A percentile compares a stretch with the other conserved stretches of the same genome.
These are phyloP conservation scores for Imleria badia DNA, from an alignment of 768 basidiomycete species.

Conservation along the genomic window DNA sequence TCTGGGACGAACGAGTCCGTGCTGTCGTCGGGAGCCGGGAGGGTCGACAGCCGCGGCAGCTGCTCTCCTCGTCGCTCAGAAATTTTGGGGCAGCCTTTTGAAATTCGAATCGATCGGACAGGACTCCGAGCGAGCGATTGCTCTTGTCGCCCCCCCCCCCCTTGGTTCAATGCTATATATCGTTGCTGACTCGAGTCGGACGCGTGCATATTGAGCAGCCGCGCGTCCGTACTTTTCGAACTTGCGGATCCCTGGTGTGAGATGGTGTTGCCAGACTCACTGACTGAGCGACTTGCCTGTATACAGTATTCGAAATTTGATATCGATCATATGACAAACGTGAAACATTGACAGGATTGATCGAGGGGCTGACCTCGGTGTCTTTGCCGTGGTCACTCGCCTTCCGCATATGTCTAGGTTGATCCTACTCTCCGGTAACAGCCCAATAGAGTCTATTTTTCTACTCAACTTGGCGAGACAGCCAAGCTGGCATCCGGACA, in stretches of 20 bases:
- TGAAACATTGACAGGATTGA: slow-evolving; percentile 46
- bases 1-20: slow-evolving; percentile 19
- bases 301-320: slow-evolving; percentile 11
- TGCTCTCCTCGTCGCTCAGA: slow-evolving; percentile 20
- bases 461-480: slow-evolving; percentile 8
- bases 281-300: slow-evolving; percentile 2
- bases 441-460: slow-evolving; percentile 27
- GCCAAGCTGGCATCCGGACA: neutral
- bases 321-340: slow-evolving; percentile 27
- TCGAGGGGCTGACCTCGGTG: slow-evolving; percentile 37
- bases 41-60: slow-evolving; percentile 22
- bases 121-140: neutral
- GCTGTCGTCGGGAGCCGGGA: slow-evolving; percentile 28
- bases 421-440: slow-evolving; percentile 42
- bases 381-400: slow-evolving; percentile 20
- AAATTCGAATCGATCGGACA: slow-evolving; percentile 22
- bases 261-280: neutral
- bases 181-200: neutral
- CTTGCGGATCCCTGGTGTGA: neutral
- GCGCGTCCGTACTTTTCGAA: neutral
- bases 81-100: slow-evolving; percentile 26
- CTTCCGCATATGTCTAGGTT: slow-evolving; percentile 37
- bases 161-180: neutral
- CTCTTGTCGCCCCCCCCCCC: slow-evolving; percentile 2
- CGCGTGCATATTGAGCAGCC: neutral